Evolutionary conservation across 345 rosid species (phyloP), one percentile per base, ranked within the genome.

Genomic region (Corchorus olitorius): DNA sequence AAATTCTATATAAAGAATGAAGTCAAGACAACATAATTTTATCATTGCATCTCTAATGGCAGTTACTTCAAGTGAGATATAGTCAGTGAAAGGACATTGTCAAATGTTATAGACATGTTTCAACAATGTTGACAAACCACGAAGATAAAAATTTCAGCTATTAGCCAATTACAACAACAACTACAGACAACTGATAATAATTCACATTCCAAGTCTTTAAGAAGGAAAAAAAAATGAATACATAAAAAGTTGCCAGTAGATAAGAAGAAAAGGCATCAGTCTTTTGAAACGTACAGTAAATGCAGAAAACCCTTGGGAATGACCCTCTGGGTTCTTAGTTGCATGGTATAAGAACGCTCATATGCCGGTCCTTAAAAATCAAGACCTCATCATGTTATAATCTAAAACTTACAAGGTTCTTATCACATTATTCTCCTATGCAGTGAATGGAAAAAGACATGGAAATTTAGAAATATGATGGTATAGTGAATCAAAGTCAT

Each of bases 341-440:
- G 60, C 60, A n/a, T 37, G 5, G 49, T 39, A 64, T 8, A 62
- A 37, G 45, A n/a, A n/a, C 17, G 69, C n/a, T 65, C 69, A 65
- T n/a, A 65, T 39, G 45, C 53, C n/a, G 48, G 1, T 67, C 45
- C 6, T 27, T 43, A 45, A 66, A 20, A 67, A 67, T 48, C 71
- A 46, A 65, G 70, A 19, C 71, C 9, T 12, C 3, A 45, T 45
- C 55, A 48, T 4, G 15, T 67, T 22, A 46, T 46, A 6, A 67
- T 67, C 55, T 19, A 19, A 43, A 56, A 65, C 11, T 19, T 16
- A 53, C 7, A 65, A 43, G 52, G 16, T 43, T 63, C 14, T 16
- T 3, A 63, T 63, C 70, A 65, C 34, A 65, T 65, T 65, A 65
- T 65, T 65, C 70, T 41, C 34, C 45, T 65, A 19, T 43, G 34